Percentiles rank a stretch among this genome's conserved stretches.
phyloP scores from a whole-genome alignment of 805 yeast genomes.

The Teunomyces atbi region DNA sequence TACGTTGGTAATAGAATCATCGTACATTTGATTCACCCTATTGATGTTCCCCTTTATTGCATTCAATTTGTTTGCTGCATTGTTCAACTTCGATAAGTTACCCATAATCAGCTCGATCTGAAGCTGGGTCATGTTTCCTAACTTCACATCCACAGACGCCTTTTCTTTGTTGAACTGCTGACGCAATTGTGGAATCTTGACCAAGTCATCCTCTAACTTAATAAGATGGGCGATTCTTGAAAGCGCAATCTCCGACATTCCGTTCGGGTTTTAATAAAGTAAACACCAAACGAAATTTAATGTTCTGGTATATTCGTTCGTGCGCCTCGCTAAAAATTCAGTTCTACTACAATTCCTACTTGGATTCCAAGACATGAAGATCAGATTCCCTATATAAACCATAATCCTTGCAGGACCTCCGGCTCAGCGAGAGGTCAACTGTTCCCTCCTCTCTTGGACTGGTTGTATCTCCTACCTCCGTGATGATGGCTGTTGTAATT shows the following conservation, averaged over 20 bases:
- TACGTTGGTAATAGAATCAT: conserved; percentile 58
- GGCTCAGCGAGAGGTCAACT: conserved; percentile 5
- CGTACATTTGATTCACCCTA: conserved; percentile 49
- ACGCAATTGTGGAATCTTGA: conserved; percentile 49
- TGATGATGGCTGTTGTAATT: conserved; percentile 4
- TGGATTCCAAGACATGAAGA: neutral
- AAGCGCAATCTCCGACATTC: conserved; percentile 43
- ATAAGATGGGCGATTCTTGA: conserved; percentile 39
- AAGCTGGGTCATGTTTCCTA: conserved; percentile 65
- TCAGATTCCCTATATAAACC: conserved; percentile 1
- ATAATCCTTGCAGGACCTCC: neutral
- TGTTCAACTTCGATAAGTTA: conserved; percentile 51
- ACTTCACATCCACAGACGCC: conserved; percentile 69
- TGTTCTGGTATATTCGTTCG: neutral
- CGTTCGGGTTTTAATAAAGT: neutral
- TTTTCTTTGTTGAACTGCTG: conserved; percentile 67
- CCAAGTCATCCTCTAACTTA: conserved; percentile 52
- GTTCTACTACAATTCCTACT: neutral
- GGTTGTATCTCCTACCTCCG: conserved; percentile 13
- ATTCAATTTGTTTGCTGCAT: conserved; percentile 35
- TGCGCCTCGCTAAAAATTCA: neutral
- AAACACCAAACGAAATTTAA: neutral
- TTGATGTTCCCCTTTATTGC: conserved; percentile 39
- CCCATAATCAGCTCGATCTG: conserved; percentile 57
- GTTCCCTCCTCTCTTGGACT: conserved; percentile 12